These are phyloP conservation scores for Serendipita sp. DNA, from an alignment of 768 basidiomycete genomes.

Conservation along the genomic window DNA sequence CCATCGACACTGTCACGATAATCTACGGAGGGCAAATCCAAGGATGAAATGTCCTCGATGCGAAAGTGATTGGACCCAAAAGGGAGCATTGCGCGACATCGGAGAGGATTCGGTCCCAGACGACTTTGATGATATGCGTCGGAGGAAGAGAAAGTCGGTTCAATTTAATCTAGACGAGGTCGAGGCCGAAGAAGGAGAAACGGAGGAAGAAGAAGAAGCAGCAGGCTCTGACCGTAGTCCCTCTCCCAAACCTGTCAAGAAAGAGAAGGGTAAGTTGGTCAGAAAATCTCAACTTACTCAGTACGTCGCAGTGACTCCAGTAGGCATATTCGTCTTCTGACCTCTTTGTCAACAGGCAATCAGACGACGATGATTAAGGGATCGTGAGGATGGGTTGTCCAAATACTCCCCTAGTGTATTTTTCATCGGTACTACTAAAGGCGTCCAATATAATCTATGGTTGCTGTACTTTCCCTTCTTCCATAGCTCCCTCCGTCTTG, in stretches of 20 bases:
- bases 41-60: conserved; percentile 38
- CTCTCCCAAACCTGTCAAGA: not conserved
- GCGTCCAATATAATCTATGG: not conserved
- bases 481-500: conserved; percentile 18
- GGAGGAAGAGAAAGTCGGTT: not conserved
- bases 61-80: conserved; percentile 32
- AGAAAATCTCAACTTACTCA: not conserved
- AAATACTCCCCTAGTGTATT: not conserved
- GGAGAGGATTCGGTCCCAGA: not conserved
- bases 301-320: not conserved
- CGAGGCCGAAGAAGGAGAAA: conserved; percentile 12
- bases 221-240: not conserved
- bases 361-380: not conserved
- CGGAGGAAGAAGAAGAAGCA: conserved; percentile 9
- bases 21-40: conserved; percentile 23
- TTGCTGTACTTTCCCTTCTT: conserved; percentile 20
- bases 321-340: not conserved
- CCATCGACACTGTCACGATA: conserved; percentile 48
- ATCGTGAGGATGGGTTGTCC: not conserved
- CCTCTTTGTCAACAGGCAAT: not conserved
- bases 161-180: conserved; percentile 10
- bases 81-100: conserved; percentile 5
- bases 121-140: not conserved
- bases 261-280: not conserved
- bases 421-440: not conserved